Evolutionary conservation across 1,139 yeast species (phyloP).

Genomic region (Candida albicans): DNA sequence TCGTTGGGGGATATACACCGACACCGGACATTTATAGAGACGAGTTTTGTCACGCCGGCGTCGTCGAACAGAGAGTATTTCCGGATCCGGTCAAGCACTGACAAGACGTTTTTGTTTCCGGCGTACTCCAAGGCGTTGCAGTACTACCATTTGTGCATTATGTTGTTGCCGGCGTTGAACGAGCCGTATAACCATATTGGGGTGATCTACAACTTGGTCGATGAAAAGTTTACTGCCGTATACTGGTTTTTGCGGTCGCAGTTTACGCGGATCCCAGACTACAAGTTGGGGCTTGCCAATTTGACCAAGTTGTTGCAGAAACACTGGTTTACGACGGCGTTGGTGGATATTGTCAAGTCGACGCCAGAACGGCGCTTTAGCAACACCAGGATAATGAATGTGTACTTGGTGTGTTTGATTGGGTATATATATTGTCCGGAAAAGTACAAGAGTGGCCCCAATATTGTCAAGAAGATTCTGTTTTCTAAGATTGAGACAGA

Average conservation of each 20-base stretch:
- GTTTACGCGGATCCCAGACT: slow-evolving; percentile 51
- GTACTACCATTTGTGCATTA: slow-evolving; percentile 51
- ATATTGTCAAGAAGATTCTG: slow-evolving; percentile 24
- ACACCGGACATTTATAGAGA: slow-evolving; percentile 50
- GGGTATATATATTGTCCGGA: slow-evolving; percentile 32
- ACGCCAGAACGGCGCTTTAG: slow-evolving; percentile 10
- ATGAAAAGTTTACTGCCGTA: slow-evolving; percentile 34
- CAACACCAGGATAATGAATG: slow-evolving; percentile 20
- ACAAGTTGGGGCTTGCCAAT: slow-evolving; percentile 42
- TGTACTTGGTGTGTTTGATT: slow-evolving; percentile 27
- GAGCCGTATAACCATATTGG: slow-evolving; percentile 70
- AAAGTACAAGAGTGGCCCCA: slow-evolving; percentile 25
- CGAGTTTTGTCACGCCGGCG: slow-evolving; percentile 39
- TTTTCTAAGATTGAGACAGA: slow-evolving; percentile 28
- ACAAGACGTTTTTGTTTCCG: slow-evolving; percentile 24
- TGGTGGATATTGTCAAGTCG: slow-evolving; percentile 18
- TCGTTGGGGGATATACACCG: slow-evolving; percentile 62
- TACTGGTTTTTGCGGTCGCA: slow-evolving; percentile 60
- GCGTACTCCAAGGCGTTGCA: slow-evolving; percentile 37
- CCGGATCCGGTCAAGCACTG: slow-evolving; percentile 35
- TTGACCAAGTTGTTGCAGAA: slow-evolving; percentile 33
- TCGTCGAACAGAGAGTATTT: slow-evolving; percentile 33
- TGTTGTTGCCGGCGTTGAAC: slow-evolving; percentile 62
- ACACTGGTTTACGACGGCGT: slow-evolving; percentile 29
- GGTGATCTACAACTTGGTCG: slow-evolving; percentile 46